Evolutionary conservation across 139 green algal genomes (phyloP).

Genomic region (Chlorella vulgaris): DNA sequence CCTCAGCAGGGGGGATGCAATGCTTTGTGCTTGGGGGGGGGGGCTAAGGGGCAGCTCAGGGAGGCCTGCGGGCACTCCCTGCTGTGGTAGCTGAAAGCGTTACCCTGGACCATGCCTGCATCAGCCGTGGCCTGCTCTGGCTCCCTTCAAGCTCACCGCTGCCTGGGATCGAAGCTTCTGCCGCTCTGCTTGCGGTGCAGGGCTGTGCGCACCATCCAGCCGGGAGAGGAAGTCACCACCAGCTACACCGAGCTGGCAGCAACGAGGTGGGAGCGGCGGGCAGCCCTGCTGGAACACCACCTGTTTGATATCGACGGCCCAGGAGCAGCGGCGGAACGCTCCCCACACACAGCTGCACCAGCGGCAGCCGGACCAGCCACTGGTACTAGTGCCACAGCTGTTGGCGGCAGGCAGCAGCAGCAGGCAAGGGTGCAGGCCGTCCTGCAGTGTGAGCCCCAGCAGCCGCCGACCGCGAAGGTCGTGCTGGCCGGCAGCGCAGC

Average conservation of each 20-base stretch:
- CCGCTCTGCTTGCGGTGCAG: no score
- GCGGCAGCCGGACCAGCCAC: neutral
- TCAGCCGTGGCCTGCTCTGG: neutral
- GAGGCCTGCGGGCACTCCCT: no score
- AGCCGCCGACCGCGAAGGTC: neutral
- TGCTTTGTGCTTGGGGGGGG: no score
- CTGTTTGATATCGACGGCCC: slow-evolving; percentile 75
- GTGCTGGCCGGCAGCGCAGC: neutral
- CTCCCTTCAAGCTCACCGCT: no score
- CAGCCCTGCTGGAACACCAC: slow-evolving; percentile 65
- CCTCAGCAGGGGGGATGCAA: neutral
- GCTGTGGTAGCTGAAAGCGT: neutral
- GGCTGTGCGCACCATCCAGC: slow-evolving; percentile 49
- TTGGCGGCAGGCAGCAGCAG: neutral
- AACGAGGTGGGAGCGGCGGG: slow-evolving; percentile 60
- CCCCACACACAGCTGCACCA: neutral
- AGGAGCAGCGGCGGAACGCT: neutral
- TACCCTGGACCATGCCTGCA: neutral
- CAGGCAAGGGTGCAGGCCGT: neutral
- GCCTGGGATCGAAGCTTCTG: no score
- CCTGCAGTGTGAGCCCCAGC: neutral
- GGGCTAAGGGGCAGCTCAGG: no score
- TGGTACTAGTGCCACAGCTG: neutral
- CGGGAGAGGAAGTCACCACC: slow-evolving; percentile 76
- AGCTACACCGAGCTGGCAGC: slow-evolving; percentile 76